Evolutionary conservation across 2,329 filamentous ascomycete genomes (phyloP), one percentile per base, ranked within the genome.

Genomic region (Penicillium vulpinum): DNA sequence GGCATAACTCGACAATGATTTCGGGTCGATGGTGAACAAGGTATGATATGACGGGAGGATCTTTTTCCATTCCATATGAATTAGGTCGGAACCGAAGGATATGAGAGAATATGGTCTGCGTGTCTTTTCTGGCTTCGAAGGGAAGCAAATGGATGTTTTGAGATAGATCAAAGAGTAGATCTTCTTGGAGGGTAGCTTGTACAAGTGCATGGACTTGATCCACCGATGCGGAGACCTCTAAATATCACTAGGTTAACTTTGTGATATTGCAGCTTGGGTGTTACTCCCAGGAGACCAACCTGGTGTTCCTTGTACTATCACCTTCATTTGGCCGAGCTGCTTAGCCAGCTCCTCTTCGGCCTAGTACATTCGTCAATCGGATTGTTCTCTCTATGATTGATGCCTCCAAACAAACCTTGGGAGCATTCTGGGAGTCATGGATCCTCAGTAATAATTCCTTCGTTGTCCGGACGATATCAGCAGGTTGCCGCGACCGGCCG

Each of bases 61-160:
- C 91, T 63, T 87, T 86, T 21, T 87, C 85, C 2, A 83, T 84
- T 41, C 83, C 85, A 40, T 77, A 76, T 15, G 54, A 56, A 11
- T 85, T 81, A 6, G 89, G 89, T 62, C 90, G 90, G 80, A 94
- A 97, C 63, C 92, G 90, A 73, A 97, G 91, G 65, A 95, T 89
- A 74, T 93, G 94, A 39, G 92, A 96, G 78, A 97, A 94, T 72
- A 97, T 94, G 61, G 94, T 90, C 73, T 97, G 93, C 13, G 91
- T 90, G 71, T 97, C 93, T 80, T 97, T 97, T 70, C 93, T 88
- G 36, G 92, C 91, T 79, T 99, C 94, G 79, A 99, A 99, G 0
- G 93, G 92, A 5, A 99, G 84, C 50, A 88, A 85, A 75, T 91
- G 87, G 44, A 99, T 88, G 70, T 89, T 89, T 59, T 88, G 83